phyloP scores from a whole-genome alignment of 2,329 filamentous ascomycete genomes.

The Claviceps digitariae region DNA sequence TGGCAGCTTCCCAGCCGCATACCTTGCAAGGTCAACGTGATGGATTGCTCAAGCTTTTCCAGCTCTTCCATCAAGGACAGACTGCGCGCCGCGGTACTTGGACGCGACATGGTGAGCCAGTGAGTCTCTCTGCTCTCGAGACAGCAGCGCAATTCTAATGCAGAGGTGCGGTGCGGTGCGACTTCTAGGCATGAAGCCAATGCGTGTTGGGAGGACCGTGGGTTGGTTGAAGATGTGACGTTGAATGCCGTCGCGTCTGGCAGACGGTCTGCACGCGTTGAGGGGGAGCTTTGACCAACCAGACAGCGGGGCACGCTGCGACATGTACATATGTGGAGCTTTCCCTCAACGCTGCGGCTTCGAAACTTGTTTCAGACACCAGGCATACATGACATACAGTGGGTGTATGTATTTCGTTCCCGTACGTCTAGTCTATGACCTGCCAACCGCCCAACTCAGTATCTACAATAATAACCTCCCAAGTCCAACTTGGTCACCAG shows the following conservation, averaged over 20 bases:
- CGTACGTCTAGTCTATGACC: too few species aligned
- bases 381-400: too few species aligned
- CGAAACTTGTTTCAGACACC: neutral
- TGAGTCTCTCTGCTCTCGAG: neutral
- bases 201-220: too few species aligned
- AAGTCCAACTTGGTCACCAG: conserved; percentile 59
- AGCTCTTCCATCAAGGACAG: conserved; percentile 87
- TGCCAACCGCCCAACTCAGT: conserved; percentile 5
- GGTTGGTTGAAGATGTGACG: neutral
- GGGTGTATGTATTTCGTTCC: neutral
- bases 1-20: conserved; percentile 9
- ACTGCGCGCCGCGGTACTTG: conserved; percentile 33
- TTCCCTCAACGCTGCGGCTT: neutral
- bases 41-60: conserved; percentile 90
- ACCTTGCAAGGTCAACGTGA: conserved; percentile 92
- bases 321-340: too few species aligned
- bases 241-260: neutral
- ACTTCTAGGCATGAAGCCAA: neutral
- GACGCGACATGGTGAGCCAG: conserved; percentile 31
- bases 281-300: neutral
- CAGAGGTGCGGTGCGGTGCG: neutral
- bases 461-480: conserved; percentile 46
- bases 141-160: neutral
- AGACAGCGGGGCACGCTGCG: neutral
- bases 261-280: neutral